Percentiles rank a stretch among this genome's conserved stretches.
Conservation (phyloP, 176 grass and related monocot species). For the Carex littledalei region DNA sequence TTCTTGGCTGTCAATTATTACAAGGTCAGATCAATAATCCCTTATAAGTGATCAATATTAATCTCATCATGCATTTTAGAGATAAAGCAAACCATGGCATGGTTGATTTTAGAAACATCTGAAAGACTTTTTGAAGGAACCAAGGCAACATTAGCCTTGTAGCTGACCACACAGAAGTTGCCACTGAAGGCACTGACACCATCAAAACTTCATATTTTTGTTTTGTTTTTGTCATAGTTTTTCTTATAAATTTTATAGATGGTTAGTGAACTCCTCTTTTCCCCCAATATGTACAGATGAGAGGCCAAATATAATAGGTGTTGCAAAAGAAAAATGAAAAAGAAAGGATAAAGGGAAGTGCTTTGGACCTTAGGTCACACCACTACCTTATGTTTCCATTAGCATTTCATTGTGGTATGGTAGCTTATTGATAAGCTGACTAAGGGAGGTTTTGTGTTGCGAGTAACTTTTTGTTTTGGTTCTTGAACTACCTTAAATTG, state of each 20-base stretch:
- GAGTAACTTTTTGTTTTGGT: neutral
- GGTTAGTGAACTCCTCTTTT: neutral
- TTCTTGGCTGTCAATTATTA: constrained; percentile 68
- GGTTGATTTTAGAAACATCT: neutral
- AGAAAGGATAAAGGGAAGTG: neutral
- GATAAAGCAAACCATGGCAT: neutral
- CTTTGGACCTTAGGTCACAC: neutral
- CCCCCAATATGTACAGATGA: neutral
- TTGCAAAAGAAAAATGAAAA: neutral
- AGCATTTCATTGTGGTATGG: neutral
- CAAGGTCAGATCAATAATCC: constrained; percentile 32
- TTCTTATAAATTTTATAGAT: neutral
- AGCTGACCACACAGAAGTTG: neutral
- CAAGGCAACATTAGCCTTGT: neutral
- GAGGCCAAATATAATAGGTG: neutral
- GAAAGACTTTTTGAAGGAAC: neutral
- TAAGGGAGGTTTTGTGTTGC: neutral
- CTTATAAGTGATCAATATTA: neutral
- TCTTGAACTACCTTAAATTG: neutral
- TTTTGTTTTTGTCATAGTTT: neutral
- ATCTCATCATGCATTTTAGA: neutral
- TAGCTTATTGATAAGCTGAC: neutral
- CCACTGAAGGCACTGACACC: neutral
- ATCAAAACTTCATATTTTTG: neutral
- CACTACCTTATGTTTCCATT: neutral